phyloP scores from a whole-genome alignment of 371 early-diverging fungal genomes.

The Blakeslea trispora region DNA sequence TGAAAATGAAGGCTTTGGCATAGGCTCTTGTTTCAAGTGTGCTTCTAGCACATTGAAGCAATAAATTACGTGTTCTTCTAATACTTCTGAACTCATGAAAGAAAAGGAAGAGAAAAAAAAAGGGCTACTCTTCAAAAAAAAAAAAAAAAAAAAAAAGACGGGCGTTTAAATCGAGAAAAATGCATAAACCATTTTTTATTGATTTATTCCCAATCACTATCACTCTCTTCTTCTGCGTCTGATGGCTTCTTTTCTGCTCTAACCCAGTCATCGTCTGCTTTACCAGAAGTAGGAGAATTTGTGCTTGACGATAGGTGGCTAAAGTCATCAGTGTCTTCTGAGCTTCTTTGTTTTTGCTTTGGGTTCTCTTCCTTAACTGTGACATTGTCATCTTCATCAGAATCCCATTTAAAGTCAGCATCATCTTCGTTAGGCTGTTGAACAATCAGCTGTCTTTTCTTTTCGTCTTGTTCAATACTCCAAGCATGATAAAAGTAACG shows the following conservation, averaged over 20 bases:
- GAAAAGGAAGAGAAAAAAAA: not conserved
- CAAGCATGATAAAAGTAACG: slow-evolving; percentile 50
- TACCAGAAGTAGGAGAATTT: slow-evolving; percentile 15
- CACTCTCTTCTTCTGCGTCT: slow-evolving; percentile 37
- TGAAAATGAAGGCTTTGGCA: slow-evolving; percentile 44
- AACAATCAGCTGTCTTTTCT: slow-evolving; percentile 46
- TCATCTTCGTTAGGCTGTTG: slow-evolving; percentile 32
- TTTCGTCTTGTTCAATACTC: slow-evolving; percentile 51
- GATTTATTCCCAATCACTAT: slow-evolving; percentile 50
- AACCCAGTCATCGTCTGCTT: slow-evolving; percentile 32
- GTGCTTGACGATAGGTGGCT: slow-evolving; percentile 26
- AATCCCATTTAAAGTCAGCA: slow-evolving; percentile 53
- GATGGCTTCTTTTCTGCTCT: slow-evolving; percentile 29
- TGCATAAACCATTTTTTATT: not conserved
- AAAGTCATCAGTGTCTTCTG: slow-evolving; percentile 32
- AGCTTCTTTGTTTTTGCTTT: slow-evolving; percentile 15
- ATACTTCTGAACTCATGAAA: slow-evolving; percentile 10
- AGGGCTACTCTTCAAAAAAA: not conserved
- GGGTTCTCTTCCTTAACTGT: slow-evolving; percentile 3
- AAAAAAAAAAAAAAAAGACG: slow-evolving; percentile 1
- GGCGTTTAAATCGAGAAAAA: not conserved
- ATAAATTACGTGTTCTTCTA: slow-evolving; percentile 67
- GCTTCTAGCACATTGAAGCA: slow-evolving; percentile 74
- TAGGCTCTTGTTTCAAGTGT: slow-evolving; percentile 43
- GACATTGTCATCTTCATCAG: slow-evolving; percentile 46